Percentiles rank a stretch among this genome's conserved stretches.
phyloP scores from a whole-genome alignment of 2,329 filamentous ascomycete genomes.

The Microsporum ferrugineum region DNA sequence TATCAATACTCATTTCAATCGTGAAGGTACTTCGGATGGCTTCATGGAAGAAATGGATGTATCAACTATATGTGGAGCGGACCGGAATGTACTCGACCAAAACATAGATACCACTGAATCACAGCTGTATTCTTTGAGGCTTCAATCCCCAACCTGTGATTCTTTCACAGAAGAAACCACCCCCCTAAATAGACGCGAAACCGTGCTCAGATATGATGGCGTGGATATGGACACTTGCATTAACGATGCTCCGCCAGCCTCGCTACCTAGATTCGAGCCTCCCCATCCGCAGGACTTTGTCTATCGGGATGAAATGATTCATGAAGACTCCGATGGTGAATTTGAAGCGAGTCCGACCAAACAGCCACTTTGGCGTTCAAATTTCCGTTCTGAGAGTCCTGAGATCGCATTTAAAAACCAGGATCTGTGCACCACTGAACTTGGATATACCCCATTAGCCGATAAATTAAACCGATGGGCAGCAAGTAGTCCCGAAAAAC shows the following conservation, averaged over 20 bases:
- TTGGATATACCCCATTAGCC: slow-evolving; percentile 55
- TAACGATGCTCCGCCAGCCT: slow-evolving; percentile 13
- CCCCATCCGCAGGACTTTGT: slow-evolving; percentile 9
- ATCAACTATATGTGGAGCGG: neutral
- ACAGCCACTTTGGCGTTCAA: neutral
- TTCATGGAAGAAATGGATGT: neutral
- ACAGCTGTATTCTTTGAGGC: slow-evolving; percentile 7
- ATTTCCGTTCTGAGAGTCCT: neutral
- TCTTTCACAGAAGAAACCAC: neutral
- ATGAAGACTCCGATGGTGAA: slow-evolving; percentile 22
- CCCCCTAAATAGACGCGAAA: neutral
- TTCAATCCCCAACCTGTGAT: neutral
- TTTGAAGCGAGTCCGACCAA: slow-evolving; percentile 14
- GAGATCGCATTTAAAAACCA: neutral
- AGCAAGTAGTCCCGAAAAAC: slow-evolving; percentile 44
- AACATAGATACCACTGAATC: slow-evolving; percentile 14
- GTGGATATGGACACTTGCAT: slow-evolving; percentile 13
- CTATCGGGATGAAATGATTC: slow-evolving; percentile 15
- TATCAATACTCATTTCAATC: neutral
- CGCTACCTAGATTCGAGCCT: slow-evolving; percentile 13
- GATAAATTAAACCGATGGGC: slow-evolving; percentile 53
- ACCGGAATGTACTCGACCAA: neutral
- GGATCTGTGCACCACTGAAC: neutral
- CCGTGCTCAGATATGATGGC: slow-evolving; percentile 14
- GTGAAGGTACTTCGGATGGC: neutral